Percentiles rank a stretch among this genome's conserved stretches.
phyloP scores from a whole-genome alignment of 192 early-diverging fungal genomes.

The Radiomyces spectabilis region DNA sequence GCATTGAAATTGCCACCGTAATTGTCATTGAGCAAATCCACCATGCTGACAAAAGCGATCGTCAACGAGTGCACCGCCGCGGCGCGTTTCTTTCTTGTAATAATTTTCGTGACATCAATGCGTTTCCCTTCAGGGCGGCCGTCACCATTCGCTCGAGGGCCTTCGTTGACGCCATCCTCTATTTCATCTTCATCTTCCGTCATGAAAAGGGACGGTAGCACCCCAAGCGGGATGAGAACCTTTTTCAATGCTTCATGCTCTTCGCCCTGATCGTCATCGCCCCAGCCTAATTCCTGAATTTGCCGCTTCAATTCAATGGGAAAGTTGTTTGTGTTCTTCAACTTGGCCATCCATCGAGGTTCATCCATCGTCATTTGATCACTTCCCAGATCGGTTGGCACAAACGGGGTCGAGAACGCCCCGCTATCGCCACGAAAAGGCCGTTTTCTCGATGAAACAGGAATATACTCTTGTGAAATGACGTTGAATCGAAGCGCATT shows the following conservation, averaged over 20 bases:
- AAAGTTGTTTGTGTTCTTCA: constrained; percentile 39
- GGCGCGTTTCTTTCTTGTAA: constrained; percentile 9
- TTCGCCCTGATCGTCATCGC: constrained; percentile 33
- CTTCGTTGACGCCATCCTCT: constrained; percentile 11
- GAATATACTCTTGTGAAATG: constrained; percentile 36
- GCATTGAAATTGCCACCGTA: constrained; percentile 38
- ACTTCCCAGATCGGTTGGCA: constrained; percentile 43
- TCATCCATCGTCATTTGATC: constrained; percentile 46
- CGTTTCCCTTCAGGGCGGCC: not conserved
- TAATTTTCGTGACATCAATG: constrained; percentile 11
- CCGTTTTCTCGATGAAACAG: constrained; percentile 33
- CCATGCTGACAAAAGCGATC: constrained; percentile 31
- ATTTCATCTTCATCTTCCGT: constrained; percentile 32
- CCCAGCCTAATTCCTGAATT: constrained; percentile 47
- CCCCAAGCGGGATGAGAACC: constrained; percentile 34
- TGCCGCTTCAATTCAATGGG: constrained; percentile 39
- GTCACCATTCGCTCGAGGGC: not conserved
- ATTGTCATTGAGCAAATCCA: constrained; percentile 44
- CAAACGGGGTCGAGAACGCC: constrained; percentile 41
- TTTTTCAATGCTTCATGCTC: constrained; percentile 38
- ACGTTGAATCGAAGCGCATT: constrained; percentile 42
- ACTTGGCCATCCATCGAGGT: constrained; percentile 37
- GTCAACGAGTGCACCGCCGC: constrained; percentile 37
- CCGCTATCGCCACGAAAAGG: constrained; percentile 37
- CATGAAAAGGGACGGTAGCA: constrained; percentile 41